Percentiles rank a stretch among this genome's conserved stretches.
phyloP scores from a whole-genome alignment of 345 rosid species.

The Jatropha curcas region DNA sequence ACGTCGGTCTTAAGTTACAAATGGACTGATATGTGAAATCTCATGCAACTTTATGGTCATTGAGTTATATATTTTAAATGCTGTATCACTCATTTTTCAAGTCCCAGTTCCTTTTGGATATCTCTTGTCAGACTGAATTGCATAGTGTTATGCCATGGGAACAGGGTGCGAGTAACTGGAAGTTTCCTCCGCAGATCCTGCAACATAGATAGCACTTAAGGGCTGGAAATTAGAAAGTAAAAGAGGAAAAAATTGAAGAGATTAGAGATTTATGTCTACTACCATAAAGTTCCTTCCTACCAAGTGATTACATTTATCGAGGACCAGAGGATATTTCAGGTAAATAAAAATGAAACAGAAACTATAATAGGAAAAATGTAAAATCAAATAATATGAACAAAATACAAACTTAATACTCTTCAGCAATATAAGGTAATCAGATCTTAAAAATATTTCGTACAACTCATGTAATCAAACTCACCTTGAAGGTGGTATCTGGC shows the following conservation, averaged over 20 bases:
- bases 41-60: conserved; percentile 3
- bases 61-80: background rate
- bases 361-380: too few species aligned
- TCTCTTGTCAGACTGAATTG: conserved; percentile 95
- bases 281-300: background rate
- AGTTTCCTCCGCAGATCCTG: conserved; percentile 99
- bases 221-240: background rate
- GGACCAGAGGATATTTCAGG: background rate
- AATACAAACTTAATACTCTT: background rate
- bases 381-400: too few species aligned
- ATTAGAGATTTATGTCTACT: background rate
- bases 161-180: conserved; percentile 88
- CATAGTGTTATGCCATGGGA: conserved; percentile 91
- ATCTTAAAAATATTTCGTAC: background rate
- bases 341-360: background rate
- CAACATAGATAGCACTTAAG: conserved; percentile 8
- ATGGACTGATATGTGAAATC: background rate
- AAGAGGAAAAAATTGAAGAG: background rate
- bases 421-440: background rate
- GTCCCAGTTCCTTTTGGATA: conserved; percentile 84
- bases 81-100: conserved; percentile 51
- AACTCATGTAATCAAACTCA: background rate
- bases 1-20: background rate
- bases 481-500: conserved; percentile 98
- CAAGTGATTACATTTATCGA: background rate